A percentile compares a stretch with the other conserved stretches of the same genome.
Conservation (phyloP, 2,329 filamentous ascomycete genomes). For the Penicillium sp. region DNA sequence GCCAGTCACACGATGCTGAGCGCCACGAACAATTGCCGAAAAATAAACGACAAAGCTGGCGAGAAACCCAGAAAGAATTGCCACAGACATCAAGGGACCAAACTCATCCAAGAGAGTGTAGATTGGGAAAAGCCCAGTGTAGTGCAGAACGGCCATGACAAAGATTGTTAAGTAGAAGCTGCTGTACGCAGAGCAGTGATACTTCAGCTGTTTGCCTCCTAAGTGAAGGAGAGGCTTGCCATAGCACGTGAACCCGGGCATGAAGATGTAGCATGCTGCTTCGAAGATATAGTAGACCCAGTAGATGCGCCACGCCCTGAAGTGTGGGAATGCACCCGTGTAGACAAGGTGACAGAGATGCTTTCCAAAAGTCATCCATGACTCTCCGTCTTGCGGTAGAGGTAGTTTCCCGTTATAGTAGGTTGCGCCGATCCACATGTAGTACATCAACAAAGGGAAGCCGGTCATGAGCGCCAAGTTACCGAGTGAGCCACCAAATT, state of each 20-base stretch:
- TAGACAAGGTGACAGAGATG: constrained; percentile 72
- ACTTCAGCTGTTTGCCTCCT: constrained; percentile 78
- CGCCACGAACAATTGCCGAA: constrained; percentile 77
- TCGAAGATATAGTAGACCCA: constrained; percentile 89
- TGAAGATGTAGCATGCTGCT: constrained; percentile 73
- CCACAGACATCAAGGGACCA: constrained; percentile 85
- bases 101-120: constrained; percentile 94
- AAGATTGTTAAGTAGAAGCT: constrained; percentile 84
- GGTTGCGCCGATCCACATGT: constrained; percentile 95
- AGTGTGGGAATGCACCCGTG: constrained; percentile 76
- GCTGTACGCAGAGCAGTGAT: constrained; percentile 86
- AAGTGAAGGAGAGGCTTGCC: constrained; percentile 83
- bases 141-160: constrained; percentile 68
- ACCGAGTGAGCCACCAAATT: constrained; percentile 84
- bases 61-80: constrained; percentile 83
- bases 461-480: constrained; percentile 78
- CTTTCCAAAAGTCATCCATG: constrained; percentile 64
- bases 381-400: constrained; percentile 61
- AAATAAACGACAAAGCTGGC: constrained; percentile 79
- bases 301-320: constrained; percentile 86
- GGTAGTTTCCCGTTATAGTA: constrained; percentile 87
- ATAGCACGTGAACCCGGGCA: constrained; percentile 82
- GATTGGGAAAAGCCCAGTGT: constrained; percentile 77
- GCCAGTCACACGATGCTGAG: constrained; percentile 87
- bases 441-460: constrained; percentile 93